Evolutionary conservation across 2,329 filamentous ascomycete genomes (phyloP), one percentile per base, ranked within the genome.

Genomic region (Xylaria multiplex): DNA sequence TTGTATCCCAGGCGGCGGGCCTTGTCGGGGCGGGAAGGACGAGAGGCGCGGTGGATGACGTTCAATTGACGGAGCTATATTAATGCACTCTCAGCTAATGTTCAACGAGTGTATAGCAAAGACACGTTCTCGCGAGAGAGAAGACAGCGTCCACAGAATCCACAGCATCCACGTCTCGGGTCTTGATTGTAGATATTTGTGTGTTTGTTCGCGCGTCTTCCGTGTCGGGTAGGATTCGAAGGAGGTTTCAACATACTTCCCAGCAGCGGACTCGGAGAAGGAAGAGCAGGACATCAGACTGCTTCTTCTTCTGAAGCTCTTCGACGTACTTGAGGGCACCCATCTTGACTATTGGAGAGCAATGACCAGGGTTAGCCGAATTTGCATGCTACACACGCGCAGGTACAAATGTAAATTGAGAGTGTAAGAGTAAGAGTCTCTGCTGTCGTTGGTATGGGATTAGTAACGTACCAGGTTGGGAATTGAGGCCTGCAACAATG

Each of bases 251-350:
- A 88, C 89, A 86, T 88, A 95, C 95, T 93, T 99, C 96, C 96
- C 96, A 99, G 94, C 96, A 99, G 87, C 96, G 94, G 82, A 97
- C 93, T 84, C 93, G 95, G 85, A 97, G 93, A 87, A 99, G 91
- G 90, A 99, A 99, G 88, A 94, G 94, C 88, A 98, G 93, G 82
- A 99, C 92, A 90, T 99, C 96, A 84, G 93, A 97, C 91, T 99
- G 96, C 93, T 99, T 99, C 93, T 97, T 97, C 93, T 99, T 98
- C 86, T 97, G 93, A 88, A 99, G 92, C 90, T 99, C 96, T 91
- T 99, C 96, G 87, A 99, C 93, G 89, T 97, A 99, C 88, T 99
- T 99, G 85, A 97, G 93, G 88, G 95, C 95, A 92, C 96, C 96
- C 96, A 97, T 97, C 90, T 95, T 88, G 82, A 80, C 85, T 87